Percentiles rank a stretch among this genome's conserved stretches.
Evolutionary conservation across 2,329 filamentous ascomycete genomes (phyloP).

Genomic region (Acarospora socialis): DNA sequence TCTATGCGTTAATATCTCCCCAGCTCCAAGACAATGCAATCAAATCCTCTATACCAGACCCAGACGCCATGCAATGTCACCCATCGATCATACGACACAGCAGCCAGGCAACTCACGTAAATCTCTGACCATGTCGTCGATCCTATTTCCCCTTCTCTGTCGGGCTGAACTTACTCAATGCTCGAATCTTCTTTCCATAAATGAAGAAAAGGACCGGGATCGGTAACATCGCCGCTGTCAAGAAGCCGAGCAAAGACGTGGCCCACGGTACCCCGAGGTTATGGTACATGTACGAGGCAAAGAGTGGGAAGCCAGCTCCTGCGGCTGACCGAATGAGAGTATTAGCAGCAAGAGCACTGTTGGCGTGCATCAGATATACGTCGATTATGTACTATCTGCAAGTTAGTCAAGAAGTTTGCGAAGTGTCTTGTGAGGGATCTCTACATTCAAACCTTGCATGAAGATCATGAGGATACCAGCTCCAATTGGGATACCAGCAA

Average conservation of each 20-base stretch:
- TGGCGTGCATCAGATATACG: conserved; percentile 24
- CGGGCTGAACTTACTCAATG: conserved; percentile 14
- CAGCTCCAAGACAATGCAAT: no score
- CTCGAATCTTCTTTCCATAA: conserved; percentile 11
- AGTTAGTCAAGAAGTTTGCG: background rate
- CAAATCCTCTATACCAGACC: no score
- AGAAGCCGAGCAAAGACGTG: conserved; percentile 12
- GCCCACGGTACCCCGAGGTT: conserved; percentile 12
- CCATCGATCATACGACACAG: background rate
- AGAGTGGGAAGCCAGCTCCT: conserved; percentile 11
- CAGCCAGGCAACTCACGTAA: no score
- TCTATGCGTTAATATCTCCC: no score
- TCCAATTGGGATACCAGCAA: conserved; percentile 29
- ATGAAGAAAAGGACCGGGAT: conserved; percentile 12
- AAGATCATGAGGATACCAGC: conserved; percentile 32
- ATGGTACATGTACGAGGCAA: conserved; percentile 10
- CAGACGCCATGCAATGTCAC: background rate
- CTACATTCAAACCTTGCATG: conserved; percentile 28
- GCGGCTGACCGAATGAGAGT: conserved; percentile 9
- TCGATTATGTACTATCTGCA: conserved; percentile 29
- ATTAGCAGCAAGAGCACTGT: conserved; percentile 12
- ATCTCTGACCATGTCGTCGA: no score
- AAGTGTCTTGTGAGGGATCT: background rate
- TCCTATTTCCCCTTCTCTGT: no score
- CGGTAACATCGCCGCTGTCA: conserved; percentile 8